Conservation (phyloP, 2,329 filamentous ascomycete species). For the Epichloe sylvatica region DNA sequence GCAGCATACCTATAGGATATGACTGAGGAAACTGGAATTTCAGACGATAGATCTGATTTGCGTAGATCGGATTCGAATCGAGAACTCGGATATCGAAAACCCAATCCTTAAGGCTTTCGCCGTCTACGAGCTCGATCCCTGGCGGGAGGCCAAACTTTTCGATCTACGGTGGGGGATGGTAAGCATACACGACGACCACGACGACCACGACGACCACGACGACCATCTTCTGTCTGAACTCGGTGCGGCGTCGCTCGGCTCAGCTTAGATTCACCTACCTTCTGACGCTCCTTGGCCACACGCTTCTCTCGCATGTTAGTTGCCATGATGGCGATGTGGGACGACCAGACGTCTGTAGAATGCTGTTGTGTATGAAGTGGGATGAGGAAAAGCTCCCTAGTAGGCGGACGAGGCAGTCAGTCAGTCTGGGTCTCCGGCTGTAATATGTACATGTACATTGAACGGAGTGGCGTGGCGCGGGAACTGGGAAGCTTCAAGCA, state of each 20-base stretch:
- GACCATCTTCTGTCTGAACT: background rate
- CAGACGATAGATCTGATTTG: conserved; percentile 64
- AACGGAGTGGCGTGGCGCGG: background rate
- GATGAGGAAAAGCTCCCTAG: background rate
- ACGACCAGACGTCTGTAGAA: background rate
- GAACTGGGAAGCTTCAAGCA: background rate
- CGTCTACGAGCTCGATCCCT: conserved; percentile 68
- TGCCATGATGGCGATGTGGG: conserved; percentile 11
- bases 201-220: background rate
- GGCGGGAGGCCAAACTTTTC: conserved; percentile 42
- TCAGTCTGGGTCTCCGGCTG: background rate
- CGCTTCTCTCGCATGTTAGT: conserved; percentile 14
- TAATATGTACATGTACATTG: background rate
- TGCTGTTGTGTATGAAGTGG: conserved; percentile 1
- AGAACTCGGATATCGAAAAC: conserved; percentile 81
- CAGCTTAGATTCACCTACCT: conserved; percentile 8
- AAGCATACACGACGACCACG: background rate
- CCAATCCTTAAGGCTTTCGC: conserved; percentile 66
- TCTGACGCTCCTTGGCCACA: conserved; percentile 18
- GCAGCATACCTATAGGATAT: conserved; percentile 75
- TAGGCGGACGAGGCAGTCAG: too few relatives aligned
- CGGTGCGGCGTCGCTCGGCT: background rate
- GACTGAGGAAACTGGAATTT: conserved; percentile 72
- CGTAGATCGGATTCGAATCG: conserved; percentile 80
- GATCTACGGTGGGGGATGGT: conserved; percentile 28